Conservation (phyloP, 2,329 filamentous ascomycete genomes). For the Colletotrichum plurivorum region DNA sequence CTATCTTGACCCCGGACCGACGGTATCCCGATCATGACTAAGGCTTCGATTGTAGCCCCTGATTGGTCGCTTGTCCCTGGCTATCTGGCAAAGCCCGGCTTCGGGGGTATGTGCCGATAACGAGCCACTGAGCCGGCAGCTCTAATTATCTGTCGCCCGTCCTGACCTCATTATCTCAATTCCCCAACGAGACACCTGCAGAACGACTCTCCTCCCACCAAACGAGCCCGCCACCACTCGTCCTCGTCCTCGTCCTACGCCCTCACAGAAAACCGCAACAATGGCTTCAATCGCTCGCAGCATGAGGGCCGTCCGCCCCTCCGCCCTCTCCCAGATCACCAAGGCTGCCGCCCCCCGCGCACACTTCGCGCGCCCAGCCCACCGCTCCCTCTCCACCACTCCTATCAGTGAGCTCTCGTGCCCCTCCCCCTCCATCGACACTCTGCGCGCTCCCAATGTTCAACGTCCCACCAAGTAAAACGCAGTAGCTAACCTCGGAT, state of each 20-base stretch:
- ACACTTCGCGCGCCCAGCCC: conserved; percentile 59
- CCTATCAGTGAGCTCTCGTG: conserved; percentile 50
- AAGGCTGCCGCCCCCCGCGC: conserved; percentile 50
- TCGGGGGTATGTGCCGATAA: conserved; percentile 32
- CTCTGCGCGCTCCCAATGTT: no score
- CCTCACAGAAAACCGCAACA: conserved; percentile 45
- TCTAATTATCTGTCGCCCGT: conserved; percentile 26
- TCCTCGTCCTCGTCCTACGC: conserved; percentile 21
- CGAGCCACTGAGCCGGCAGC: conserved; percentile 26
- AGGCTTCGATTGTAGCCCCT: background rate
- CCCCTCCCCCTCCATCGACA: conserved; percentile 13
- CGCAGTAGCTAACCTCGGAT: conserved; percentile 16
- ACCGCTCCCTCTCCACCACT: conserved; percentile 56
- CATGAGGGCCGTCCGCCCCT: conserved; percentile 64
- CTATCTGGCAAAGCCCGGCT: conserved; percentile 12
- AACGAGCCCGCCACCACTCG: conserved; percentile 3
- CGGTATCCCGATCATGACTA: conserved; percentile 31
- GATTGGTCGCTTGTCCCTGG: conserved; percentile 21
- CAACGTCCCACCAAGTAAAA: background rate
- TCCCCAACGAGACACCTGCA: conserved; percentile 3
- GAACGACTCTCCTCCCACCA: conserved; percentile 4
- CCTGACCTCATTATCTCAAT: conserved; percentile 39
- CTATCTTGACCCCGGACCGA: conserved; percentile 21
- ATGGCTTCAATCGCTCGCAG: conserved; percentile 75
- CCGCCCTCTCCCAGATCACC: conserved; percentile 57